phyloP scores from a whole-genome alignment of 257 asterid species.

The Haberlea rhodopensis region DNA sequence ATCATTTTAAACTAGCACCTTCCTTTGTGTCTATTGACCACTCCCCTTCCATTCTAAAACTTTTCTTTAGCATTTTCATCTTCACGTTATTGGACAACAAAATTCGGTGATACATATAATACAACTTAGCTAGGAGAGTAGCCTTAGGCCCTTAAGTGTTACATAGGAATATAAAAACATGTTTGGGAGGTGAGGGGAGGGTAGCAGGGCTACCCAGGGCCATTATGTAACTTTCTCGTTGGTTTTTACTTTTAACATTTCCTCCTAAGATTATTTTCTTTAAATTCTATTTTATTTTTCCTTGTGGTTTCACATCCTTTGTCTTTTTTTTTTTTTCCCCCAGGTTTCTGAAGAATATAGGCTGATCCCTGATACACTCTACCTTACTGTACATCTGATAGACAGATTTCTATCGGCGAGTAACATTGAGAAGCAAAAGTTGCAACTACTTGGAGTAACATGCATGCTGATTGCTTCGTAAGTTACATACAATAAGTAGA shows the following conservation, averaged over 20 bases:
- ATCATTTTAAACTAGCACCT: background rate
- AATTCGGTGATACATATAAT: background rate
- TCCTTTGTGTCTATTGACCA: background rate
- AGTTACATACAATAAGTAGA: conserved; percentile 29
- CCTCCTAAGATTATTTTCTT: background rate
- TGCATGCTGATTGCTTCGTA: conserved; percentile 99
- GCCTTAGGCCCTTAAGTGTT: background rate
- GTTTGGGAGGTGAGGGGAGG: background rate
- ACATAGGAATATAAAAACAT: background rate
- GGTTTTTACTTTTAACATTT: conserved; percentile 3
- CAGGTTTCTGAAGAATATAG: conserved; percentile 96
- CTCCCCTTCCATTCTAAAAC: conserved; percentile 7
- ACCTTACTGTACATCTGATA: conserved; percentile 92
- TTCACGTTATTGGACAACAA: background rate
- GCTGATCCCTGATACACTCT: conserved; percentile 93
- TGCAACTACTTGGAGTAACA: conserved; percentile 96
- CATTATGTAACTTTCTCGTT: background rate
- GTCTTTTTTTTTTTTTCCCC: conserved; percentile 31
- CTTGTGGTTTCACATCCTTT: conserved; percentile 17
- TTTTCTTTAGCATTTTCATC: conserved; percentile 12
- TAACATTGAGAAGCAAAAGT: conserved; percentile 77
- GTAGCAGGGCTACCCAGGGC: background rate
- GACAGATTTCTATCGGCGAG: conserved; percentile 78
- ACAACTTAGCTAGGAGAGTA: background rate
- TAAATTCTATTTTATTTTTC: background rate